Evolutionary conservation across 208 protist species (phyloP), one percentile per base, ranked within the genome.

Genomic region (Angomonas ambiguus): DNA sequence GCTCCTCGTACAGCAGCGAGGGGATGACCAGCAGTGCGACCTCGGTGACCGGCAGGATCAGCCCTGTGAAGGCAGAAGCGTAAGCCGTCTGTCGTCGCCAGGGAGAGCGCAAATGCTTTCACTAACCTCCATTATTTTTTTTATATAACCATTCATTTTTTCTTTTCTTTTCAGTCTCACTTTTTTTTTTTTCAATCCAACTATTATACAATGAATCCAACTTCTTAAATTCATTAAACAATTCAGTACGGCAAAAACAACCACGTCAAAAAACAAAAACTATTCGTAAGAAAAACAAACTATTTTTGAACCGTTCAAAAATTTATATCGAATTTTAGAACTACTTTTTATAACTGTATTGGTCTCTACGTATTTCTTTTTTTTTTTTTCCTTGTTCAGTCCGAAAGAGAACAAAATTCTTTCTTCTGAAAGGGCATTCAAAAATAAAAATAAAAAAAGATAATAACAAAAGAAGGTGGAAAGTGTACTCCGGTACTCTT

Each of bases 211-310:
- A 48, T 18, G 18, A 48, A 48, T 48, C 11, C 18, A 20, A 48
- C 41, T 48, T 48, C 41, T 48, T 48, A 11, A 11, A 22, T 24
- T 56, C 49, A 24, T 30, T 56, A 56, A 56, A 56, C 24, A 56
- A 8, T 56, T 56, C 16, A 18, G 5, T 56, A 24, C 13, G n/a
- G 8, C 24, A 27, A 56, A 10, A 56, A 5, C 49, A 56, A 56
- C 13, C 27, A 28, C 24, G 16, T 27, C 6, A 24, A 10, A 30
- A 56, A 56, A 56, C 16, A 56, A 45, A 45, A 45, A 45, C 8
- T n/a, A n/a, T 16, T n/a, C 38, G 8, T 45, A 8, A 45, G 38
- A 45, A 16, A 45, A 45, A 45, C 8, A 16, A 45, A 45, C 38
- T 45, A n/a, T 45, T 45, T 45, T 45, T 45, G 16, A 45, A 45